Base-by-base conservation (phyloP, 1,139 yeast genomes). In the Nakaseomyces uthaithaninus region DNA sequence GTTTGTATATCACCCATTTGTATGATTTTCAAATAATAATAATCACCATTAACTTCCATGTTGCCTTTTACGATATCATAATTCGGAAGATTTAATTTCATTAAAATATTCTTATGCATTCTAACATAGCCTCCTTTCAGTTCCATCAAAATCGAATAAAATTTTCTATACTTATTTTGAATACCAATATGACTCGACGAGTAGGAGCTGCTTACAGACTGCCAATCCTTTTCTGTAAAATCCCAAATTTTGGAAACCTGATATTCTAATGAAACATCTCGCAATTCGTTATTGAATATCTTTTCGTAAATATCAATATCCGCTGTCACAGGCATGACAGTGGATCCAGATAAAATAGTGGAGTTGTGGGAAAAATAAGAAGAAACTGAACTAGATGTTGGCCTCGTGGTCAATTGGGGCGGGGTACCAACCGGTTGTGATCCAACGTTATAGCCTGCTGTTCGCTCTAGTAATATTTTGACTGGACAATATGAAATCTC, bases 101-200 rank as follows among this genome's bases (percentile, higher is more conserved):
- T 42, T n/a, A 55, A 23, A 14, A 46, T 43, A 7, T 47, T 35
- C 35, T 49, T 48, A 10, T 43, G 46, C 4, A 58, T 35, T 20
- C 48, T 46, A 19, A 59, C 28, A 43, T 59, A 59, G 1, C 61
- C 62, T 18, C 63, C 62, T 40, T 57, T 57, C 5, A 48, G 41
- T 17, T 54, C 62, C 17, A 44, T 49, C n/a, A 56, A 30, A 11
- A 54, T 46, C 1, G 55, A 40, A 24, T 48, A 45, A 34, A 45
- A 53, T 33, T 55, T 59, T 19, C 45, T 40, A 36, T 48, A 50
- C 38, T 45, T 51, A 12, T 27, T 36, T 3, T 36, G 31, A 7
- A 31, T 12, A n/a, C 15, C 35, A 14, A 31, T 14, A 20, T 31
- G 25, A 12, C 25, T 31, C 4, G 35, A 31, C n/a, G 35, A 12